A percentile compares a stretch with the other conserved stretches of the same genome.
Evolutionary conservation across 116 monocot species (phyloP).

Genomic region (Iris pallida): DNA sequence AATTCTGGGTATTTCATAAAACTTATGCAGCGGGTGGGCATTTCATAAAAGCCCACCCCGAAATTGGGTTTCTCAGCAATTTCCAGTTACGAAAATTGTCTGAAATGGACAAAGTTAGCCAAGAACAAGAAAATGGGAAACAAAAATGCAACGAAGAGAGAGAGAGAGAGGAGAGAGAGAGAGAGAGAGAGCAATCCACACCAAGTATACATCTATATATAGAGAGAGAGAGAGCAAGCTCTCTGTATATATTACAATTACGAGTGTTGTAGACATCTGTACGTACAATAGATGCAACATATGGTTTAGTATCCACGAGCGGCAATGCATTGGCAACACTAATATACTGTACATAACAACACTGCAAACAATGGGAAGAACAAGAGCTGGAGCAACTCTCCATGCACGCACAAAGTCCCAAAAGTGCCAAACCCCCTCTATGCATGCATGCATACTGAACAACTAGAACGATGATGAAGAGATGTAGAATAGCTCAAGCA

Average conservation of each 20-base stretch:
- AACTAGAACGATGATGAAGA: background rate
- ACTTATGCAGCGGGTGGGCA: too few relatives aligned
- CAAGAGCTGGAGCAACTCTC: constrained; percentile 7
- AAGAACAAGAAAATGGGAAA: background rate
- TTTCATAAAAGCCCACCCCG: too few relatives aligned
- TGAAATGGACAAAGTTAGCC: too few relatives aligned
- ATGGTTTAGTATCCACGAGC: background rate
- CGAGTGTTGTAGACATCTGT: constrained; percentile 1
- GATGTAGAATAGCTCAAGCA: background rate
- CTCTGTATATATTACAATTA: constrained; percentile 6
- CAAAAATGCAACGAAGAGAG: background rate
- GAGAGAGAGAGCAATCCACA: constrained; percentile 4
- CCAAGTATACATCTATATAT: constrained; percentile 3
- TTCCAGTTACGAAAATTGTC: too few relatives aligned
- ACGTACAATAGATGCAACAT: constrained; percentile 3
- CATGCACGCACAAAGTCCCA: background rate
- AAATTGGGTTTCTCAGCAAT: too few relatives aligned
- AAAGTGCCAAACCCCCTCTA: background rate
- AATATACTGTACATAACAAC: background rate
- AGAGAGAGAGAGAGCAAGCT: too few relatives aligned
- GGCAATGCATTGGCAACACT: constrained; percentile 1
- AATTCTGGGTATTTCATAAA: too few relatives aligned
- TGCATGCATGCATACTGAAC: background rate
- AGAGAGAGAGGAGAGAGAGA: too few relatives aligned
- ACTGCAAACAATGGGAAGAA: constrained; percentile 6